These are phyloP conservation scores for Cyanodermella asteris DNA, from an alignment of 2,329 filamentous ascomycete species.

Conservation along the genomic window DNA sequence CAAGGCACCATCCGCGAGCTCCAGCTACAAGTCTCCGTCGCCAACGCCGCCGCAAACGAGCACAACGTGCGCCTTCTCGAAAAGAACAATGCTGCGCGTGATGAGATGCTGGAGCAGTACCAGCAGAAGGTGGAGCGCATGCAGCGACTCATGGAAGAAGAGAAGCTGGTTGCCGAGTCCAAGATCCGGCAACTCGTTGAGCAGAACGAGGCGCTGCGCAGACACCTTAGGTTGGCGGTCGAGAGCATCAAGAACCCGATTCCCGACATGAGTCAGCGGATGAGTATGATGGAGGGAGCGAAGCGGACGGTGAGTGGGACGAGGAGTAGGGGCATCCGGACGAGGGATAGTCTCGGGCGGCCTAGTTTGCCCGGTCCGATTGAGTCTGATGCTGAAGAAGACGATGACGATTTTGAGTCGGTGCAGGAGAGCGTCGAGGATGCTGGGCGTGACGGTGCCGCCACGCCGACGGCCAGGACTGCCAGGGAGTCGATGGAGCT, in stretches of 20 bases:
- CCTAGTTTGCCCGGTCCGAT: too few relatives aligned
- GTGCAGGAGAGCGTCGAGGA: constrained; percentile 17
- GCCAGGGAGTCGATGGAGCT: constrained; percentile 23
- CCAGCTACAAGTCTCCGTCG: constrained; percentile 47
- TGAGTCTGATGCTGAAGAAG: constrained; percentile 15
- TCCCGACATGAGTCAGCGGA: constrained; percentile 25
- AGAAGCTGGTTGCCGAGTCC: constrained; percentile 68
- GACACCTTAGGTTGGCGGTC: constrained; percentile 73
- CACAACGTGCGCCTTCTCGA: constrained; percentile 21
- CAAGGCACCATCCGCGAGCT: constrained; percentile 76
- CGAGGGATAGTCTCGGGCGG: constrained; percentile 14
- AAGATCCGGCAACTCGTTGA: constrained; percentile 81
- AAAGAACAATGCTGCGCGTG: constrained; percentile 55
- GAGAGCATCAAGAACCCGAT: constrained; percentile 83
- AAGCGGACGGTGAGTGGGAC: constrained; percentile 9
- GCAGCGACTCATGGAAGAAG: constrained; percentile 93
- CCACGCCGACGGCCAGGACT: too few relatives aligned
- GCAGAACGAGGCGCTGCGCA: constrained; percentile 70
- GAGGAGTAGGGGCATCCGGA: constrained; percentile 17
- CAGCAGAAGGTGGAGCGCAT: constrained; percentile 74
- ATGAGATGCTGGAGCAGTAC: constrained; percentile 81
- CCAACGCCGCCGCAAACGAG: constrained; percentile 13
- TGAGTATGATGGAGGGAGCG: constrained; percentile 5
- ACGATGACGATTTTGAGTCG: constrained; percentile 18
- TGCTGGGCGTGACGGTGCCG: too few relatives aligned